phyloP scores from a whole-genome alignment of 176 grass and related monocot genomes.

The Tillandsia leiboldiana region DNA sequence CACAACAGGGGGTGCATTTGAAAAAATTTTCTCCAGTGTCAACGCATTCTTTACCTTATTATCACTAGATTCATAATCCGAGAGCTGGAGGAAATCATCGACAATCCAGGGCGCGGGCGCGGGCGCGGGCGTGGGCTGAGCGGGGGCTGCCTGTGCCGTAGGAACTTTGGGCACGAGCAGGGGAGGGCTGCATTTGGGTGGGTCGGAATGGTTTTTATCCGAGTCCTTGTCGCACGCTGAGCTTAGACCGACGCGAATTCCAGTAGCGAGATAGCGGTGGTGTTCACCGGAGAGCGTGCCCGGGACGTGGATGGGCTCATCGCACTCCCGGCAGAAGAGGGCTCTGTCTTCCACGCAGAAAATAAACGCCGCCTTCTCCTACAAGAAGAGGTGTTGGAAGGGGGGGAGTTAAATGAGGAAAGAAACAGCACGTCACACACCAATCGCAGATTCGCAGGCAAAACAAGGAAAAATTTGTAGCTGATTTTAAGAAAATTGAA shows the following conservation, averaged over 20 bases:
- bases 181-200: conserved; percentile 30
- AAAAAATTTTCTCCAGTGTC: not conserved
- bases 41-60: conserved; percentile 50
- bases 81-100: conserved; percentile 77
- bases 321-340: conserved; percentile 95
- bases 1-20: not conserved
- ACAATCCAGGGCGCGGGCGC: conserved; percentile 35
- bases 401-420: not conserved
- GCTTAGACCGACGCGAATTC: conserved; percentile 67
- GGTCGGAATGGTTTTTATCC: conserved; percentile 25
- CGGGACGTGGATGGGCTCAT: conserved; percentile 82
- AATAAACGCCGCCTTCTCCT: conserved; percentile 98
- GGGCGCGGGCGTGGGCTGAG: conserved; percentile 38
- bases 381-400: not conserved
- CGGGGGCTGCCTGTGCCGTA: conserved; percentile 30
- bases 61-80: conserved; percentile 61
- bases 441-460: not conserved
- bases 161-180: conserved; percentile 23
- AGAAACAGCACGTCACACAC: not conserved
- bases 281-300: conserved; percentile 87
- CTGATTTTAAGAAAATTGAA: not conserved
- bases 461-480: not conserved
- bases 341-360: conserved; percentile 98
- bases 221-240: conserved; percentile 27
- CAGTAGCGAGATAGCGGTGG: conserved; percentile 90